These are phyloP conservation scores for Neurospora sp. DNA, from an alignment of 495 filamentous ascomycete species.

Conservation along the genomic window DNA sequence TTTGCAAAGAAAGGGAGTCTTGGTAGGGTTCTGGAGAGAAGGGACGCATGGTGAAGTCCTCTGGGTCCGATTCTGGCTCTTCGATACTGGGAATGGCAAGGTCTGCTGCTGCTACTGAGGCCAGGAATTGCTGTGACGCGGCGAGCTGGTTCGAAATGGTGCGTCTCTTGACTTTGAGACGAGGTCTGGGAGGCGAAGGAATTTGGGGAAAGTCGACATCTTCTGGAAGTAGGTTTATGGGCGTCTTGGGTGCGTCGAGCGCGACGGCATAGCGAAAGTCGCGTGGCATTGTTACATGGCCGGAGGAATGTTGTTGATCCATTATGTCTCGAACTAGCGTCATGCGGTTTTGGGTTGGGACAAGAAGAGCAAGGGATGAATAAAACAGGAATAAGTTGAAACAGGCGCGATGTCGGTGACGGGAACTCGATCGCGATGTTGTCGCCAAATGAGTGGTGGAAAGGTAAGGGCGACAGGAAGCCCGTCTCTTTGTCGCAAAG, in stretches of 20 bases:
- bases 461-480: neutral
- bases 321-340: slow-evolving; percentile 19
- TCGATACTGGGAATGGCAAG: slow-evolving; percentile 47
- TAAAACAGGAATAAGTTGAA: neutral
- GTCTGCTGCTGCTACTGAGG: slow-evolving; percentile 46
- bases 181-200: slow-evolving; percentile 33
- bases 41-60: slow-evolving; percentile 27
- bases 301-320: slow-evolving; percentile 29
- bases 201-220: slow-evolving; percentile 20
- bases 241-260: slow-evolving; percentile 29
- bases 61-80: slow-evolving; percentile 18
- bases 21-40: neutral
- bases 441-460: neutral
- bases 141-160: slow-evolving; percentile 32
- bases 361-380: slow-evolving; percentile 17
- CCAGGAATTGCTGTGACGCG: slow-evolving; percentile 46
- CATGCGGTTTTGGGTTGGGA: slow-evolving; percentile 9
- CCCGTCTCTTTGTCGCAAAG: neutral
- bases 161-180: slow-evolving; percentile 37
- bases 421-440: neutral
- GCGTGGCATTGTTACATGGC: slow-evolving; percentile 29
- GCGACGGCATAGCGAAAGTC: slow-evolving; percentile 26
- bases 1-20: neutral
- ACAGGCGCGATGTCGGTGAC: neutral
- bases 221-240: neutral